Conservation (phyloP, 1,284 basidiomycete species). For the Erythrobasidium hasegawianum region DNA sequence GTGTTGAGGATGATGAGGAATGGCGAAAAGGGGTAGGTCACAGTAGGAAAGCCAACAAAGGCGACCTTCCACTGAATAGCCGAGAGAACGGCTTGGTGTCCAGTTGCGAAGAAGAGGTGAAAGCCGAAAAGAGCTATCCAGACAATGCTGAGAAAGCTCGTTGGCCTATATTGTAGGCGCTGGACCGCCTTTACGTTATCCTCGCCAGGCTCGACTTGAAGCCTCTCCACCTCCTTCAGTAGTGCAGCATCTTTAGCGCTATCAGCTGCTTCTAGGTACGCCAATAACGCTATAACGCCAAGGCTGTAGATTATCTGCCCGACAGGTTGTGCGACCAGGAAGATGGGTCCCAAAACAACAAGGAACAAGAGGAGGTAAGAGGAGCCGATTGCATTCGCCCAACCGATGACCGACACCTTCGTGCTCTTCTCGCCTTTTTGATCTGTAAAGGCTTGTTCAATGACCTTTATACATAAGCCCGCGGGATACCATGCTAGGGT, state of each 20-base stretch:
- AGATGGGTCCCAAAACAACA: slow-evolving; percentile 61
- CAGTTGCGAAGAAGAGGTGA: slow-evolving; percentile 78
- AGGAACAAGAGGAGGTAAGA: slow-evolving; percentile 78
- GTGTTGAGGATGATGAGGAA: slow-evolving; percentile 77
- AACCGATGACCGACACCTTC: slow-evolving; percentile 72
- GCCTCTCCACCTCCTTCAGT: slow-evolving; percentile 48
- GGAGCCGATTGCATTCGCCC: slow-evolving; percentile 83
- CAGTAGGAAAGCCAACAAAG: slow-evolving; percentile 67
- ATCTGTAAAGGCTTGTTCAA: slow-evolving; percentile 47
- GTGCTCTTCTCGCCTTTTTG: slow-evolving; percentile 48
- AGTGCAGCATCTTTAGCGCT: slow-evolving; percentile 66
- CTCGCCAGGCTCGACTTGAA: slow-evolving; percentile 9
- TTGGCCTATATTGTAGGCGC: slow-evolving; percentile 37
- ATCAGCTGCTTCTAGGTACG: slow-evolving; percentile 73
- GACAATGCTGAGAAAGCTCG: slow-evolving; percentile 64
- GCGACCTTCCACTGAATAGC: slow-evolving; percentile 95
- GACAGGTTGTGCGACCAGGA: slow-evolving; percentile 68
- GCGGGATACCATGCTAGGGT: slow-evolving; percentile 64
- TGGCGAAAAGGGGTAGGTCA: slow-evolving; percentile 72
- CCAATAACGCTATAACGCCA: slow-evolving; percentile 61
- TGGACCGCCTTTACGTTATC: slow-evolving; percentile 18
- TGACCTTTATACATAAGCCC: slow-evolving; percentile 68
- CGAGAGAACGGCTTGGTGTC: slow-evolving; percentile 84
- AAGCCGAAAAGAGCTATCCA: slow-evolving; percentile 71
- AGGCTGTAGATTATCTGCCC: slow-evolving; percentile 73